Evolutionary conservation across 192 early-diverging fungal species (phyloP), one percentile per base, ranked within the genome.

Genomic region (Helicostylum pulchrum): DNA sequence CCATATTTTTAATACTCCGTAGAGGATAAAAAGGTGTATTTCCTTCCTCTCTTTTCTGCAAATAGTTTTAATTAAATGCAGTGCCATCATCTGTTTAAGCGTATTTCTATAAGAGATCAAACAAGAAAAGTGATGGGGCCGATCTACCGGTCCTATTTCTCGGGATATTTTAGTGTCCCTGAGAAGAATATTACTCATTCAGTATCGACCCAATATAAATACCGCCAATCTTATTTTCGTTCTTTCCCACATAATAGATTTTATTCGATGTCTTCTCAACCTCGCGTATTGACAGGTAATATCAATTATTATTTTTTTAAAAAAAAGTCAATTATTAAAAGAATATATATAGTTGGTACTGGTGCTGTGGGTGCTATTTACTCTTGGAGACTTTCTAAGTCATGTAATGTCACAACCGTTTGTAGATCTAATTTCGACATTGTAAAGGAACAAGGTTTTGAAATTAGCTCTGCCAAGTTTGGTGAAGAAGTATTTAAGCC

Each of bases 361-460:
- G 88, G 88, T 14, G 88, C 88, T 14, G 72, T 90, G 21, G 88
- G 87, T 26, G 80, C 83, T 20, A 70, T 87, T 52, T 87, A 84
- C 65, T 78, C 78, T 14, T 87, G 83, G 83, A 82, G 87, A 21
- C 75, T 90, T 52, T 73, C 79, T 36, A 78, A 87, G 31, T 70
- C 67, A 3, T 76, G 77, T 54, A 50, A 78, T 43, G 73, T 87
- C 14, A 87, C 84, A 7, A 68, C 83, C 8, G 82, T 90, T 8
- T 90, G 88, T 63, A 79, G 88, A 20, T 88, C 87, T 30, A 90
- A 88, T 67, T 88, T 84, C 57, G 73, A 80, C 4, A 55, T 64
- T 3, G 87, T 87, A 30, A 66, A 71, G 45, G 43, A 47, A 26
- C 61, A 80, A 4, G 88, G 88, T 46, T 79, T 88, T 44, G 60